phyloP scores from a whole-genome alignment of 306 rosid genomes.

The Erythrophleum fordii region DNA sequence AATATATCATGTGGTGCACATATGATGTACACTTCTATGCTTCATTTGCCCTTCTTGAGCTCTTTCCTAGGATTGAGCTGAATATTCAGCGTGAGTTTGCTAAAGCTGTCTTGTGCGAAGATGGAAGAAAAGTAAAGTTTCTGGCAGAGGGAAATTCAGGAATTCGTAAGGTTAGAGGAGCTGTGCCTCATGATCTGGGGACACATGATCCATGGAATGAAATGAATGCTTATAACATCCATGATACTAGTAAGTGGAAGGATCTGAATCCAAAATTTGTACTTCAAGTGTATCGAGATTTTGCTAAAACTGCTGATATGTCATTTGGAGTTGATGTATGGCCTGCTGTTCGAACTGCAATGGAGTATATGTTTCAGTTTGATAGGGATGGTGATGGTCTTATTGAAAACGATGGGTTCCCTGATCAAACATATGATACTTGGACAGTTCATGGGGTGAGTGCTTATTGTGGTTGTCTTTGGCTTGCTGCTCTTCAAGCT shows the following conservation, averaged over 20 bases:
- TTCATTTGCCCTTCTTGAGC: constrained; percentile 95
- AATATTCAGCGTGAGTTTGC: constrained; percentile 96
- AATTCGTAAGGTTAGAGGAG: constrained; percentile 96
- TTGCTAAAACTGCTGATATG: constrained; percentile 88
- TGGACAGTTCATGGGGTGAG: constrained; percentile 99
- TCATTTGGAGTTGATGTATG: constrained; percentile 97
- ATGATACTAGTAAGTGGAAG: constrained; percentile 96
- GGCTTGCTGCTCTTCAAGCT: constrained; percentile 99
- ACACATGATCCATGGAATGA: constrained; percentile 98
- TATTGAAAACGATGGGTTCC: constrained; percentile 94
- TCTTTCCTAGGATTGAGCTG: constrained; percentile 93
- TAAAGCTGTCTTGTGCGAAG: constrained; percentile 91
- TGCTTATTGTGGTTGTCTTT: constrained; percentile 94
- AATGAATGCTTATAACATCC: constrained; percentile 97
- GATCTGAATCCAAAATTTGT: constrained; percentile 97
- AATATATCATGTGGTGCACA: constrained; percentile 98
- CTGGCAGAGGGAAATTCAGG: constrained; percentile 95
- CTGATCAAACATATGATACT: constrained; percentile 97
- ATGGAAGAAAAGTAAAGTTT: constrained; percentile 89
- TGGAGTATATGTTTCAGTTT: constrained; percentile 94
- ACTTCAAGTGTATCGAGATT: constrained; percentile 92
- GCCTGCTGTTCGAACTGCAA: constrained; percentile 97
- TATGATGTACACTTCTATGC: constrained; percentile 99
- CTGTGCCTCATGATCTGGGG: constrained; percentile 96
- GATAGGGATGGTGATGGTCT: constrained; percentile 91